A percentile compares a stretch with the other conserved stretches of the same genome.
These are phyloP conservation scores for Colletotrichum falcatum DNA, from an alignment of 2,329 filamentous ascomycete genomes.

Conservation along the genomic window DNA sequence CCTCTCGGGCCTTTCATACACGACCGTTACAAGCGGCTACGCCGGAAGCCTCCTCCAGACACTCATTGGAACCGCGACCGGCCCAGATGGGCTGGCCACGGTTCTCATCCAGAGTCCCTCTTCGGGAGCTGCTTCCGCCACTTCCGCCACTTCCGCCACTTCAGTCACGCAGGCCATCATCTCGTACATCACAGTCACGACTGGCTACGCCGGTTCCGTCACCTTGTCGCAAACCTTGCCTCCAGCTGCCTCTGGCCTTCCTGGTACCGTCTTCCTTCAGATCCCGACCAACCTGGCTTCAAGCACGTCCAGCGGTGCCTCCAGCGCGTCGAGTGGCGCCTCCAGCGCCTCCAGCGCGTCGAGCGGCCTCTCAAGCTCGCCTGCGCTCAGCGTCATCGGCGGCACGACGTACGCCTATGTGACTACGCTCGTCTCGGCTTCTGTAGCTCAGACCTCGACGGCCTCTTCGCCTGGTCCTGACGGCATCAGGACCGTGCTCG, in stretches of 20 bases:
- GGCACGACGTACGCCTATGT: not conserved
- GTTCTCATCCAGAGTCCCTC: slow-evolving; percentile 17
- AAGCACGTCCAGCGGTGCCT: too few species aligned
- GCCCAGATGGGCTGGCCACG: slow-evolving; percentile 28
- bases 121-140: not conserved
- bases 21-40: slow-evolving; percentile 28
- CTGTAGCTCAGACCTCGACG: slow-evolving; percentile 3
- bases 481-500: slow-evolving; percentile 12
- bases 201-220: slow-evolving; percentile 13
- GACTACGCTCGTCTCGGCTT: slow-evolving; percentile 16
- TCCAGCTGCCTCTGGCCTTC: slow-evolving; percentile 31
- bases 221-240: slow-evolving; percentile 21
- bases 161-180: slow-evolving; percentile 24
- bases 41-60: slow-evolving; percentile 22
- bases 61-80: slow-evolving; percentile 16
- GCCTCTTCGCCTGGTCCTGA: not conserved
- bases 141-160: not conserved
- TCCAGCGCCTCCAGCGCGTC: too few species aligned
- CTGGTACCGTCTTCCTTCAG: slow-evolving; percentile 28
- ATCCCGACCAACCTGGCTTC: slow-evolving; percentile 18
- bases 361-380: too few species aligned
- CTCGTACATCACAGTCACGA: slow-evolving; percentile 34
- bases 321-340: too few species aligned
- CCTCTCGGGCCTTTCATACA: slow-evolving; percentile 18
- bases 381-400: not conserved